Percentiles rank a stretch among this genome's conserved stretches.
These are phyloP conservation scores for Thinopyrum elongatum DNA, from an alignment of 176 grass and related monocot species.

Conservation along the genomic window DNA sequence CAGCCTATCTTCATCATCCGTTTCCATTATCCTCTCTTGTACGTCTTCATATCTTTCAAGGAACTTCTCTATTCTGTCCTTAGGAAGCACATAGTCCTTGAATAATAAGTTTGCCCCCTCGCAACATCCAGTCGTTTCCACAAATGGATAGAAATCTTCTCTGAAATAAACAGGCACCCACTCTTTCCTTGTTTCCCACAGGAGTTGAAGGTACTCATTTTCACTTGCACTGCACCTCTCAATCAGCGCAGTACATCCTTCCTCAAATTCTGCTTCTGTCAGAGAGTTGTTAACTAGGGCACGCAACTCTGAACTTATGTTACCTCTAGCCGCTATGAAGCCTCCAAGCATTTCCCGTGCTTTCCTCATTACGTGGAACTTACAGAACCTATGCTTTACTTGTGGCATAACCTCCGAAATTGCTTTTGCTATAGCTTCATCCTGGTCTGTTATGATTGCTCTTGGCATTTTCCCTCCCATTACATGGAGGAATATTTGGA, in stretches of 20 bases:
- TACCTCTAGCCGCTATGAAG: not conserved
- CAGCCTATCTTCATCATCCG: slow-evolving; percentile 22
- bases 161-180: slow-evolving; percentile 37
- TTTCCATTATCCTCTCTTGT: slow-evolving; percentile 5
- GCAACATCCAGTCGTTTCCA: slow-evolving; percentile 5
- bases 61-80: slow-evolving; percentile 29
- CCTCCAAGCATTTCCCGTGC: not conserved
- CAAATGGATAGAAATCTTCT: slow-evolving; percentile 20
- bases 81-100: slow-evolving; percentile 11
- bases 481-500: slow-evolving; percentile 17
- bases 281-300: not conserved
- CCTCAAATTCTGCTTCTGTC: slow-evolving; percentile 17
- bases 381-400: not conserved
- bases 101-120: slow-evolving; percentile 16
- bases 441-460: slow-evolving; percentile 25
- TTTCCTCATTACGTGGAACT: slow-evolving; percentile 22
- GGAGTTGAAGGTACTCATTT: not conserved
- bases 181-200: slow-evolving; percentile 24
- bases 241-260: slow-evolving; percentile 12
- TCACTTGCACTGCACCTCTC: slow-evolving; percentile 12
- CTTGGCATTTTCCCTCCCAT: slow-evolving; percentile 32
- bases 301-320: not conserved
- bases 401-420: slow-evolving; percentile 15
- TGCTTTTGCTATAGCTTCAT: slow-evolving; percentile 22
- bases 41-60: slow-evolving; percentile 16